Conservation (phyloP, 2,329 filamentous ascomycete species). For the Penicillium sp. region DNA sequence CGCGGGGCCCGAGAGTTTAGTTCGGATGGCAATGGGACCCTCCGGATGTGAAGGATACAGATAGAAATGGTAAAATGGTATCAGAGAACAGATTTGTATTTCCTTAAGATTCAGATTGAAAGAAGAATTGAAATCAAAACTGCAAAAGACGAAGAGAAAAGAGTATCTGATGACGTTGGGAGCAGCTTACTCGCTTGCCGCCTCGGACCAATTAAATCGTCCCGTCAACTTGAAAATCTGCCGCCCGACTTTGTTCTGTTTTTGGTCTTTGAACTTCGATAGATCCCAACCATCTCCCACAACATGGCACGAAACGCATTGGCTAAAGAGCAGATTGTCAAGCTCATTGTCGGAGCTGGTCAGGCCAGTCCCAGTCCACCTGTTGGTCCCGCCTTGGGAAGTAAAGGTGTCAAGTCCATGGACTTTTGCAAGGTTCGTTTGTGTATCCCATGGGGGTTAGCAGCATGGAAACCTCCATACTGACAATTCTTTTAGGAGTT, state of each 20-base stretch:
- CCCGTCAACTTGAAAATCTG: conserved; percentile 19
- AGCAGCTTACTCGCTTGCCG: conserved; percentile 24
- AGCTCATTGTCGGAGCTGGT: conserved; percentile 94
- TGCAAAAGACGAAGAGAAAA: neutral
- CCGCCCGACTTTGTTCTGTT: conserved; percentile 12
- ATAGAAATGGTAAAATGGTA: too few species aligned
- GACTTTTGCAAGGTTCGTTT: conserved; percentile 90
- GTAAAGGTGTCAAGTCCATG: conserved; percentile 98
- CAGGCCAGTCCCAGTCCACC: conserved; percentile 93
- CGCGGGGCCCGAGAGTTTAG: conserved; percentile 32
- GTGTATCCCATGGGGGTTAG: neutral
- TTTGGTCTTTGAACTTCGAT: conserved; percentile 3
- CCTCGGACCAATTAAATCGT: conserved; percentile 20
- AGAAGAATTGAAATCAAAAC: neutral
- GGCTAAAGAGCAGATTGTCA: conserved; percentile 72
- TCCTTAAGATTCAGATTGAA: neutral
- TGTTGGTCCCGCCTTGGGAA: conserved; percentile 91
- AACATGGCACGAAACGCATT: conserved; percentile 53
- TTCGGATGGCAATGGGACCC: conserved; percentile 25
- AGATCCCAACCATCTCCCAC: conserved; percentile 6
- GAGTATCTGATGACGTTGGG: conserved; percentile 21
- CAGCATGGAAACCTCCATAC: neutral
- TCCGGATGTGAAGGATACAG: neutral
- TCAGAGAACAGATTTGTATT: conserved; percentile 1
- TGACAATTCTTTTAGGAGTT: conserved; percentile 67